Evolutionary conservation across 305 asterid genomes (phyloP).

Genomic region (Salvia sclarea): DNA sequence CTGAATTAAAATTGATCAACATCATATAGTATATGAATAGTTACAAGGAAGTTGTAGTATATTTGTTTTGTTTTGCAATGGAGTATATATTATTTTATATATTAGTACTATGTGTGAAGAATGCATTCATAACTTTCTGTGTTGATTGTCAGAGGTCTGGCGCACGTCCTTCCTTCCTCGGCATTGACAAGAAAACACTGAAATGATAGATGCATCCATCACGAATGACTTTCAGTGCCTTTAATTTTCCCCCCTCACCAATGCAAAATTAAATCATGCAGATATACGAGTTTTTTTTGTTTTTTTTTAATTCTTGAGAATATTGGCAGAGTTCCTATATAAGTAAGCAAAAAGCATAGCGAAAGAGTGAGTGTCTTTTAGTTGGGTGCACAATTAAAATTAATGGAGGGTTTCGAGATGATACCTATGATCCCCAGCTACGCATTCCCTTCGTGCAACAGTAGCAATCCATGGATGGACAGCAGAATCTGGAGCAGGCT

Average conservation of each 20-base stretch:
- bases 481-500: constrained; percentile 81
- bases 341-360: too few species aligned
- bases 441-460: too few species aligned
- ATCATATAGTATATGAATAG: not conserved
- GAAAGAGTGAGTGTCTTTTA: too few species aligned
- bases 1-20: too few species aligned
- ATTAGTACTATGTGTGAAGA: not conserved
- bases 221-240: constrained; percentile 49
- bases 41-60: too few species aligned
- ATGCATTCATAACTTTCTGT: constrained; percentile 10
- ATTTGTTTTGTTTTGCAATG: not conserved
- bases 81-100: not conserved
- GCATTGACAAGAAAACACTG: constrained; percentile 79
- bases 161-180: constrained; percentile 69
- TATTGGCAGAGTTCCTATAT: too few species aligned
- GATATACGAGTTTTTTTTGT: too few species aligned
- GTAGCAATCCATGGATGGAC: constrained; percentile 74
- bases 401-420: too few species aligned
- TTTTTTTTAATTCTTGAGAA: too few species aligned
- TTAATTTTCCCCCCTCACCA: constrained; percentile 9
- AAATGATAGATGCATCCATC: constrained; percentile 75
- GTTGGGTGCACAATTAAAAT: too few species aligned
- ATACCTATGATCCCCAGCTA: too few species aligned
- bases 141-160: constrained; percentile 40
- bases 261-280: too few species aligned